Conservation (phyloP, 1,139 yeast genomes). For the Taphrina pruni region DNA sequence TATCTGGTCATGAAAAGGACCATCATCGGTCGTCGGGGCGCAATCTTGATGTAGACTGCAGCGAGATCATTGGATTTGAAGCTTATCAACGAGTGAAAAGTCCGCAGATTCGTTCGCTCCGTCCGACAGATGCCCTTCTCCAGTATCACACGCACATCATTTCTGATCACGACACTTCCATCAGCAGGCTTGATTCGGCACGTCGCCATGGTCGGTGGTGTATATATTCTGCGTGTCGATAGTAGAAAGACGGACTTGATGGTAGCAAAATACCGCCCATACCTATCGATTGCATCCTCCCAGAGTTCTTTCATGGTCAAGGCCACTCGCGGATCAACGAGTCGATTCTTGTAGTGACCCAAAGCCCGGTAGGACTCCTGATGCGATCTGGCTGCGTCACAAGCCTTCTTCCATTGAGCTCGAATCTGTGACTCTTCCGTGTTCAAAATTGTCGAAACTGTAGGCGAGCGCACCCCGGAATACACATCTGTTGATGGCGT, state of each 20-base stretch:
- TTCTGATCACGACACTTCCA: neutral
- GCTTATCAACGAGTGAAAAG: slow-evolving; percentile 1
- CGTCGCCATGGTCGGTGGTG: neutral
- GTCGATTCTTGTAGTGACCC: neutral
- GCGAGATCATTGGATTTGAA: slow-evolving; percentile 4
- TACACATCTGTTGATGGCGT: neutral
- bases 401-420: neutral
- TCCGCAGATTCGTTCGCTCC: neutral
- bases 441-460: neutral
- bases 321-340: neutral
- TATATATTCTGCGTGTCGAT: neutral
- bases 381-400: neutral
- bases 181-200: neutral
- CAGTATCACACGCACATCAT: slow-evolving; percentile 2
- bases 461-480: neutral
- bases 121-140: slow-evolving; percentile 6
- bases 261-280: neutral
- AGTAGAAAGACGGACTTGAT: neutral
- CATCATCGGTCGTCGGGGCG: slow-evolving; percentile 3
- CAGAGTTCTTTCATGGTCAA: slow-evolving; percentile 5
- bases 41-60: slow-evolving; percentile 5
- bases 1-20: slow-evolving; percentile 2
- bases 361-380: slow-evolving; percentile 1
- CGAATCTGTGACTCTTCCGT: neutral
- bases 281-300: neutral